phyloP scores from a whole-genome alignment of 2,329 filamentous ascomycete genomes.

The Malbranchea zuffiana region DNA sequence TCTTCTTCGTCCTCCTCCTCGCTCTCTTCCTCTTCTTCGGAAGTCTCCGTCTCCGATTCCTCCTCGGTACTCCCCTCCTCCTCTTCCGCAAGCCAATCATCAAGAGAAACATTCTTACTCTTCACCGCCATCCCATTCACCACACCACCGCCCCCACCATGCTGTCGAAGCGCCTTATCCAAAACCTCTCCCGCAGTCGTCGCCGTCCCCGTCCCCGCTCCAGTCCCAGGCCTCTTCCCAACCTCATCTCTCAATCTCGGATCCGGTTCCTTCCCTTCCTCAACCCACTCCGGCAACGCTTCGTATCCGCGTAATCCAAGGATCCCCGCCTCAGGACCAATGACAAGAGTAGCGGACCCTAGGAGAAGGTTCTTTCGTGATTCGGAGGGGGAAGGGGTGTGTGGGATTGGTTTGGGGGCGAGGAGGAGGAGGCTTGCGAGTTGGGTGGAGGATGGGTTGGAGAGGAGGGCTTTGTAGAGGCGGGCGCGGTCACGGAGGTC shows the following conservation, averaged over 20 bases:
- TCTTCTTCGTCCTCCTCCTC: constrained; percentile 28
- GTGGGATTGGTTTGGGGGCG: constrained; percentile 86
- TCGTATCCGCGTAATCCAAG: constrained; percentile 71
- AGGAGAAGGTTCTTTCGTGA: constrained; percentile 65
- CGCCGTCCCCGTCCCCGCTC: constrained; percentile 38
- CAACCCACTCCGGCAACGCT: constrained; percentile 72
- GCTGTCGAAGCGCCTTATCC: constrained; percentile 35
- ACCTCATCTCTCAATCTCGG: constrained; percentile 56
- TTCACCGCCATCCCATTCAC: constrained; percentile 15
- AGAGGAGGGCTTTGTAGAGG: constrained; percentile 74
- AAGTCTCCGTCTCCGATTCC: constrained; percentile 43
- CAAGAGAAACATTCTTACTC: constrained; percentile 63
- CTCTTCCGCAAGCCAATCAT: constrained; percentile 82
- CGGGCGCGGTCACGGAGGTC: constrained; percentile 85
- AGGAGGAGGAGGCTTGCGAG: constrained; percentile 82
- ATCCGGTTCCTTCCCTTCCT: constrained; percentile 68
- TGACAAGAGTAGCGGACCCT: constrained; percentile 73
- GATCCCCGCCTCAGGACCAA: constrained; percentile 63
- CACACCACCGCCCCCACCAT: constrained; percentile 21
- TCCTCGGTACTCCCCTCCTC: constrained; percentile 46
- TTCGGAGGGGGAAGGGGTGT: constrained; percentile 81
- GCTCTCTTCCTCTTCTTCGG: constrained; percentile 37
- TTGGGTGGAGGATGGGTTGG: constrained; percentile 62
- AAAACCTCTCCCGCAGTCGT: constrained; percentile 35
- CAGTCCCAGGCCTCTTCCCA: constrained; percentile 27